Percentiles rank a stretch among this genome's conserved stretches.
Evolutionary conservation across 176 grass and related monocot genomes (phyloP).

Genomic region (Avena eriantha): DNA sequence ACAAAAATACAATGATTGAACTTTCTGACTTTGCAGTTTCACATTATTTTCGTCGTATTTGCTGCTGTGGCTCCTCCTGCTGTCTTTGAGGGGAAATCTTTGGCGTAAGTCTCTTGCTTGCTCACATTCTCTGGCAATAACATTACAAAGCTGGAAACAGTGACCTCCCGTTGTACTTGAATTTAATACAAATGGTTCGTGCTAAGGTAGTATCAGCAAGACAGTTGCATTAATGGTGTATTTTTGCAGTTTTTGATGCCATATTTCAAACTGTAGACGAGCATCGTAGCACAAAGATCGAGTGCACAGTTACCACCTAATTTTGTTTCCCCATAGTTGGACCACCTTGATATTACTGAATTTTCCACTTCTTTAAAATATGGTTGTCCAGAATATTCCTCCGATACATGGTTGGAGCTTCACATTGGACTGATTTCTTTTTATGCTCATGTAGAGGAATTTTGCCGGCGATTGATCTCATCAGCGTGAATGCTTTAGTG

Average conservation of each 20-base stretch:
- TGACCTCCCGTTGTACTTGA: conserved; percentile 7
- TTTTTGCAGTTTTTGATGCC: conserved; percentile 17
- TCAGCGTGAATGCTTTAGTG: conserved; percentile 69
- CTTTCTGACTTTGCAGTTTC: conserved; percentile 58
- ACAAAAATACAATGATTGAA: conserved; percentile 12
- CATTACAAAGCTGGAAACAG: neutral
- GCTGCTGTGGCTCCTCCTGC: conserved; percentile 94
- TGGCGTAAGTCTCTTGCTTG: conserved; percentile 77
- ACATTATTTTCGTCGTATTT: conserved; percentile 85
- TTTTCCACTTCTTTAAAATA: neutral
- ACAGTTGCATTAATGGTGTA: neutral
- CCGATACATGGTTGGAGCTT: neutral
- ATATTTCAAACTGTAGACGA: conserved; percentile 1
- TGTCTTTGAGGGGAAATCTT: conserved; percentile 95
- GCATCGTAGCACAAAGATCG: conserved; percentile 16
- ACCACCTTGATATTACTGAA: neutral
- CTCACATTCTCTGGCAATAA: conserved; percentile 7
- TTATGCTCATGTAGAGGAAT: conserved; percentile 71
- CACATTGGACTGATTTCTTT: conserved; percentile 7
- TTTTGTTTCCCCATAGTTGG: neutral
- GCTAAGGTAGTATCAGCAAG: conserved; percentile 7
- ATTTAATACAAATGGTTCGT: conserved; percentile 2
- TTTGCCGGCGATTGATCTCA: conserved; percentile 89
- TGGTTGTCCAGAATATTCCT: neutral
- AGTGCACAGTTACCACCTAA: neutral